Percentiles rank a stretch among this genome's conserved stretches.
phyloP scores from a whole-genome alignment of 495 filamentous ascomycete species.

The Choiromyces venosus region DNA sequence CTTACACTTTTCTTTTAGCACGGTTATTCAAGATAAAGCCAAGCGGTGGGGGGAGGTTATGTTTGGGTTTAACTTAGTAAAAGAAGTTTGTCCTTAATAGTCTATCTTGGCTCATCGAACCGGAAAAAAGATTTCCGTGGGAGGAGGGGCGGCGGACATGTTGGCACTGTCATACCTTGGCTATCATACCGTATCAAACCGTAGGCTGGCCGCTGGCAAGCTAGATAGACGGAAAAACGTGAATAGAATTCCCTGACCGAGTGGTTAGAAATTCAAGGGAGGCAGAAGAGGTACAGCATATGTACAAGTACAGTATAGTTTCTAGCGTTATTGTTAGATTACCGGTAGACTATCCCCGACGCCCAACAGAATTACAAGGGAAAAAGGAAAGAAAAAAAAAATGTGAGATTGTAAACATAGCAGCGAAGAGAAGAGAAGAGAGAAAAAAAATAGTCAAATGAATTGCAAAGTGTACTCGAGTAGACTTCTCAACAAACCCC shows the following conservation, averaged over 20 bases:
- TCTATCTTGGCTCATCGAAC: background rate
- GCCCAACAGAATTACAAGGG: constrained; percentile 1
- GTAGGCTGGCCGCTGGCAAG: constrained; percentile 12
- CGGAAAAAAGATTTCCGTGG: background rate
- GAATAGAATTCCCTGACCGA: constrained; percentile 20
- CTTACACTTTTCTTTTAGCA: background rate
- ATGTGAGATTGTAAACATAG: constrained; percentile 32
- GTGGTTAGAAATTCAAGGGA: constrained; percentile 6
- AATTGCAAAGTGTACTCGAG: constrained; percentile 8
- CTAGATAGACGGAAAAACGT: background rate
- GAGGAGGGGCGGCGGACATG: too few relatives aligned
- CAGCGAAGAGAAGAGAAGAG: constrained; percentile 30
- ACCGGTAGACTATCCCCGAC: background rate
- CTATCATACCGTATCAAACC: background rate
- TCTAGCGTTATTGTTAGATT: background rate
- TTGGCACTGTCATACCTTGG: background rate
- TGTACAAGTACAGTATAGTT: background rate
- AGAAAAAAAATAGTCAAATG: constrained; percentile 33
- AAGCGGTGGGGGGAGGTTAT: background rate
- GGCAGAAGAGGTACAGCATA: background rate
- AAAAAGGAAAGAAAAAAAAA: constrained; percentile 33
- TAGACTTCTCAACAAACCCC: constrained; percentile 21
- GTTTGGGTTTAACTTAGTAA: background rate
- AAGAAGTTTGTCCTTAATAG: background rate
- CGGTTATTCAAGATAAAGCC: background rate